Percentiles rank a stretch among this genome's conserved stretches.
Evolutionary conservation across 2,329 filamentous ascomycete genomes (phyloP).

Genomic region (Fusarium chuoi): DNA sequence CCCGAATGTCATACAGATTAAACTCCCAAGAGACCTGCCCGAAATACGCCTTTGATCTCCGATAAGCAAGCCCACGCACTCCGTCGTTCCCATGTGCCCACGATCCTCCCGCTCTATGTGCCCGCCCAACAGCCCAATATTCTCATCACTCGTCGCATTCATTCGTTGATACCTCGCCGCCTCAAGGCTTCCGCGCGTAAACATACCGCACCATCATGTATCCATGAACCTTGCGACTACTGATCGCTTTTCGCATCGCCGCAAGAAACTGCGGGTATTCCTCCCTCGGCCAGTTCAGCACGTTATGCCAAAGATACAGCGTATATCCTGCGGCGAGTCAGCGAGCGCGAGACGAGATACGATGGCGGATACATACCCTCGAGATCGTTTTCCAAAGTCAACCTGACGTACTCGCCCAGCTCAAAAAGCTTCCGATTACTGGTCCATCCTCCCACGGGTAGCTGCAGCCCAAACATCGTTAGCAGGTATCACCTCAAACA

Average conservation of each 20-base stretch:
- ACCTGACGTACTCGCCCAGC: constrained; percentile 30
- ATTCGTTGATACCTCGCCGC: neutral
- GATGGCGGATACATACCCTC: constrained; percentile 9
- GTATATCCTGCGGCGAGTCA: constrained; percentile 27
- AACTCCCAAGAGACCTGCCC: neutral
- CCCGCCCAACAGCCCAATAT: neutral
- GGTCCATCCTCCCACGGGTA: constrained; percentile 38
- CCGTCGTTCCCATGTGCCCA: neutral
- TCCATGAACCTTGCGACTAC: constrained; percentile 30
- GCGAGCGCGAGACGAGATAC: neutral
- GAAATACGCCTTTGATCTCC: neutral
- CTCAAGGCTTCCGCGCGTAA: constrained; percentile 31
- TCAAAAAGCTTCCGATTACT: constrained; percentile 35
- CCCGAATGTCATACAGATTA: neutral
- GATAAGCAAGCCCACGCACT: neutral
- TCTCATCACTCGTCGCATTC: neutral
- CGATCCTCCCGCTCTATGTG: neutral
- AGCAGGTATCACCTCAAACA: neutral
- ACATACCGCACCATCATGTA: constrained; percentile 39
- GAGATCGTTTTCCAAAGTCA: constrained; percentile 40
- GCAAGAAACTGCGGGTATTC: constrained; percentile 33
- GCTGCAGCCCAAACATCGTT: constrained; percentile 1
- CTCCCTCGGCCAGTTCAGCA: constrained; percentile 33
- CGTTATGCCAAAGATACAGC: constrained; percentile 29
- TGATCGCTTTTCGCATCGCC: constrained; percentile 16